phyloP scores from a whole-genome alignment of 306 rosid species.

The Pterocarpus macrocarpus region DNA sequence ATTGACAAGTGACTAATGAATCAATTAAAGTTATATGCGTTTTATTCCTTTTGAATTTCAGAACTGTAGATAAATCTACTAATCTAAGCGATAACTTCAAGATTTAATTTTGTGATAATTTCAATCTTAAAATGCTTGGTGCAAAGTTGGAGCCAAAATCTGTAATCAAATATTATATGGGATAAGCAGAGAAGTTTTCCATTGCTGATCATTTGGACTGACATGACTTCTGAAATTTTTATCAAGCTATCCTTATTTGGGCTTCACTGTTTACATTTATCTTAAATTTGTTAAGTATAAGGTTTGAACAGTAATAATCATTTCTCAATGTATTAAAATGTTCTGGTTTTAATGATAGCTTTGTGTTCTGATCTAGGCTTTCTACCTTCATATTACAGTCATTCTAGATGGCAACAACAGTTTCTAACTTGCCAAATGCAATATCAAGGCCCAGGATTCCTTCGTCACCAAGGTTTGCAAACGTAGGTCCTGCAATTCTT shows the following conservation, averaged over 20 bases:
- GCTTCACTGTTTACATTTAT: neutral
- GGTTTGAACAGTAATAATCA: neutral
- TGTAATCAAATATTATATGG: neutral
- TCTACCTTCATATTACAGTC: conserved; percentile 46
- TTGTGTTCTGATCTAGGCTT: neutral
- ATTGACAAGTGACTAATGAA: neutral
- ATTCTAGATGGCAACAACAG: conserved; percentile 73
- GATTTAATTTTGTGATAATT: conserved; percentile 33
- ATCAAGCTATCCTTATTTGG: conserved; percentile 23
- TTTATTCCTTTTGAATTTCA: neutral
- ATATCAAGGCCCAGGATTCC: conserved; percentile 61
- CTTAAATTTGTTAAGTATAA: neutral
- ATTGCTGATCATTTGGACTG: conserved; percentile 2
- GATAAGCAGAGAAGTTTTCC: conserved; percentile 21
- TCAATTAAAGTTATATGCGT: conserved; percentile 9
- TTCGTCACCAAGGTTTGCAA: conserved; percentile 56
- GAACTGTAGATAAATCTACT: neutral
- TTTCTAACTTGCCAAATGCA: conserved; percentile 74
- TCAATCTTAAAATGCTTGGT: conserved; percentile 19
- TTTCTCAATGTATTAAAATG: neutral
- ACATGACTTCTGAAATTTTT: conserved; percentile 8
- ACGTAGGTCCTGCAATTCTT: conserved; percentile 48
- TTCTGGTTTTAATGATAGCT: no score
- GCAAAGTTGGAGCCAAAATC: conserved; percentile 30
- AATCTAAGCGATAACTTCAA: conserved; percentile 2